Evolutionary conservation across 768 basidiomycete genomes (phyloP).

Genomic region (Podaxis pistillaris): DNA sequence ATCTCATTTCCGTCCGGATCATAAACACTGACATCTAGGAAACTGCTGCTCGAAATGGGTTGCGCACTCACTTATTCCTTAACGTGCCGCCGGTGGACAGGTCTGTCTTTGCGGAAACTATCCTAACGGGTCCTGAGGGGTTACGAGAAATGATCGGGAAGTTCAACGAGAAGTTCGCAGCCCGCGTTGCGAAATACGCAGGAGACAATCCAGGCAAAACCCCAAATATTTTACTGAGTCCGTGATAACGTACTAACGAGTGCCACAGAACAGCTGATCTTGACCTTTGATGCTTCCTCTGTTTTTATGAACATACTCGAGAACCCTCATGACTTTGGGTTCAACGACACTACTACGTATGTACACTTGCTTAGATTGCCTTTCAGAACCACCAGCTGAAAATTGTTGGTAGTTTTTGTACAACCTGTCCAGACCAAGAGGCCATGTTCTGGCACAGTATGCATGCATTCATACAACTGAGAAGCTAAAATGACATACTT

Average conservation of each 20-base stretch:
- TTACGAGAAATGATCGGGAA: background rate
- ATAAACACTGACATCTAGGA: background rate
- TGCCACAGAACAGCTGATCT: background rate
- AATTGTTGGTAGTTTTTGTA: background rate
- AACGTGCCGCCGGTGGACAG: background rate
- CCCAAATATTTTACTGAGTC: background rate
- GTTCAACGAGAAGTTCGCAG: conserved; percentile 2
- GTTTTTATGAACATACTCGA: background rate
- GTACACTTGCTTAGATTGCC: background rate
- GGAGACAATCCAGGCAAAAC: conserved; percentile 1
- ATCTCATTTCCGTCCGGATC: background rate
- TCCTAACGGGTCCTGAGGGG: background rate
- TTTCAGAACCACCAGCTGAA: background rate
- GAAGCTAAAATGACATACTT: background rate
- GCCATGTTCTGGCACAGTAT: conserved; percentile 5
- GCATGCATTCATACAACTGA: background rate
- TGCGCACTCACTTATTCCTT: conserved; percentile 1
- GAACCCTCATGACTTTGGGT: background rate
- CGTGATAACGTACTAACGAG: too few species aligned
- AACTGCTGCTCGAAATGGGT: background rate
- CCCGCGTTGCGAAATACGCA: conserved; percentile 1
- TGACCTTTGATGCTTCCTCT: conserved; percentile 4
- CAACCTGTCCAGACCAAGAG: background rate
- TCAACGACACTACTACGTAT: conserved; percentile 1
- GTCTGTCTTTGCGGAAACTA: conserved; percentile 1